Conservation (phyloP, 2,329 filamentous ascomycete species). For the Plectosphaerella plurivora region DNA sequence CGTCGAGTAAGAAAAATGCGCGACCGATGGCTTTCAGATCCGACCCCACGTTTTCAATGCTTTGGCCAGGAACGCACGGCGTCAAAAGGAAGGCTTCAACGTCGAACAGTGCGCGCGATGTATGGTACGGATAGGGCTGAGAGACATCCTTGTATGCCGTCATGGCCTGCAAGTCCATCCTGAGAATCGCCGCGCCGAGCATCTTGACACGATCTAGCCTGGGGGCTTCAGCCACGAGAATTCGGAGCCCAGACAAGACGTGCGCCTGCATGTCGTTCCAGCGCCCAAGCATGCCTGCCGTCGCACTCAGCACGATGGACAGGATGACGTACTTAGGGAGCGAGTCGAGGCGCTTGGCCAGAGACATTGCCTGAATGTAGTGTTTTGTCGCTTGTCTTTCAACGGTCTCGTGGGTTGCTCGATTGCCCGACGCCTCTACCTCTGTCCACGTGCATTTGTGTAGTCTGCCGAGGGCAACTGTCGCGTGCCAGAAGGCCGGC, state of each 20-base stretch:
- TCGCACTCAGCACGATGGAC: conserved; percentile 24
- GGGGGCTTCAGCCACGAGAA: conserved; percentile 14
- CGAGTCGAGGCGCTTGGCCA: conserved; percentile 19
- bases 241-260: conserved; percentile 19
- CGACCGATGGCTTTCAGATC: conserved; percentile 1
- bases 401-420: no score
- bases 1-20: conserved; percentile 4
- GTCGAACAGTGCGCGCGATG: conserved; percentile 9
- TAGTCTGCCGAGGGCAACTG: conserved; percentile 33
- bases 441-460: conserved; percentile 23
- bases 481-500: conserved; percentile 30
- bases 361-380: conserved; percentile 34
- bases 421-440: background rate
- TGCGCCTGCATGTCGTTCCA: conserved; percentile 26
- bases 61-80: background rate
- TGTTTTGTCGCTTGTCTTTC: conserved; percentile 23
- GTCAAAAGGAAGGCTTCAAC: conserved; percentile 3
- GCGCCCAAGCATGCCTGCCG: conserved; percentile 23
- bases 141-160: conserved; percentile 22
- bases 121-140: conserved; percentile 21
- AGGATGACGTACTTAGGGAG: conserved; percentile 20
- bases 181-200: conserved; percentile 13
- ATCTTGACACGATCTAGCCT: background rate
- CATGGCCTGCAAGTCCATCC: conserved; percentile 27
- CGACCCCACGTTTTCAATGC: background rate